Base-by-base conservation (phyloP, 352 stramenopile species). In the Phytophthora meadii region DNA sequence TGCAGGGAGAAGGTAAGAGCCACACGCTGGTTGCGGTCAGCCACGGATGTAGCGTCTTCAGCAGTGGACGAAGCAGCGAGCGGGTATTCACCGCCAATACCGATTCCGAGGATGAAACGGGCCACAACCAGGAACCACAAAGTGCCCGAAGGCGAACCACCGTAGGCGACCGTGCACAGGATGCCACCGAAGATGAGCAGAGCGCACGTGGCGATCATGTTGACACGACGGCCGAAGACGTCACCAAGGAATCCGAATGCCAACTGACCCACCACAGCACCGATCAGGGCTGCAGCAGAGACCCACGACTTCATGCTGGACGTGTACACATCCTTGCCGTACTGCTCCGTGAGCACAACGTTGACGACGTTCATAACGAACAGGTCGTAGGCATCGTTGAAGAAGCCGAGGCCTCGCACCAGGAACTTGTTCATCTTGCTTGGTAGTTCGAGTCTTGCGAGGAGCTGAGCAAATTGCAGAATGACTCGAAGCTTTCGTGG, bases 291-390 rank as follows among this genome's bases (percentile, higher is more conserved):
- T 0, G 79, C 76, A 2, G 82, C 79, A 9, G 82, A 90, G 0
- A 90, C 79, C 49, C 68, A 70, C 15, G 79, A 88, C 70, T 89
- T 90, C 40, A 88, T 63, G 45, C 54, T 58, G 9, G 82, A 70
- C 40, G 82, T 90, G 64, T 90, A 88, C 12, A 87, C 77, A 44
- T 80, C 27, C 52, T 84, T 79, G 54, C 68, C 73, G 58, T 86
- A 90, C 56, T 88, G 74, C 63, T 92, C 79, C 12, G 74, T 82
- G 54, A 92, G 79, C 53, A 92, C 79, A 55, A 92, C 69, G 71
- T 92, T 92, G 65, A 89, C 63, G 12, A 92, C 68, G 69, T 91
- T 91, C 80, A 91, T 88, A 47, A 89, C 79, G 55, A 91, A 89
- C 19, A 91, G 76, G 48, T 91, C 82, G 70, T 88, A 90, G 30